Evolutionary conservation across 306 rosid genomes (phyloP).

Genomic region (Crotalaria pallida): DNA sequence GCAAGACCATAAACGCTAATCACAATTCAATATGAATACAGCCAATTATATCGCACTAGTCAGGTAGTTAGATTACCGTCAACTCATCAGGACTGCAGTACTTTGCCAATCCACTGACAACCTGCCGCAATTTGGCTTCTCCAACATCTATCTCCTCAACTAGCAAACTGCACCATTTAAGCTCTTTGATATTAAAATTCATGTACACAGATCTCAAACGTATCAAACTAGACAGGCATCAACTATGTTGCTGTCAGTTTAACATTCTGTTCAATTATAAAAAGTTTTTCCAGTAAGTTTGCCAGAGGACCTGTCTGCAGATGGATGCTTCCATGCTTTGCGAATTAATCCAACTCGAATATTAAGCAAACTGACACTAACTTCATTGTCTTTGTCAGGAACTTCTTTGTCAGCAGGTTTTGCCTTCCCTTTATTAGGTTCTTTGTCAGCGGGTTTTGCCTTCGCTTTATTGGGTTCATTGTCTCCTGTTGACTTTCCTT

Average conservation of each 20-base stretch:
- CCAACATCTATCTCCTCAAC: constrained; percentile 98
- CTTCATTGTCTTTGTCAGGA: constrained; percentile 64
- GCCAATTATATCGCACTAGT: background rate
- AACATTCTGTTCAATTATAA: background rate
- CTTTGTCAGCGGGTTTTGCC: constrained; percentile 33
- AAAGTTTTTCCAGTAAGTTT: background rate
- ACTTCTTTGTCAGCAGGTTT: constrained; percentile 48
- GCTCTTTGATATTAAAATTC: constrained; percentile 5
- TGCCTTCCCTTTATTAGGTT: constrained; percentile 46
- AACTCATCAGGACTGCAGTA: constrained; percentile 75
- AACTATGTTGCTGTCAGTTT: background rate
- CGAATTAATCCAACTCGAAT: constrained; percentile 82
- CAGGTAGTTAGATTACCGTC: constrained; percentile 44
- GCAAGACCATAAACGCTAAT: background rate
- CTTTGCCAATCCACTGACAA: constrained; percentile 94
- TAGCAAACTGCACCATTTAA: constrained; percentile 55
- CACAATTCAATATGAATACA: constrained; percentile 3
- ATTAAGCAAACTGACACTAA: constrained; percentile 83
- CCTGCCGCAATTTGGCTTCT: constrained; percentile 80
- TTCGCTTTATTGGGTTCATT: constrained; percentile 48
- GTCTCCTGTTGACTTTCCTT: constrained; percentile 48
- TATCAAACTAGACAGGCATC: constrained; percentile 8
- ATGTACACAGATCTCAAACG: constrained; percentile 8
- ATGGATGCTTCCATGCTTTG: constrained; percentile 98
- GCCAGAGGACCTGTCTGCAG: constrained; percentile 80